Conservation (phyloP, 2,329 filamentous ascomycete species). For the Ceratocystis cubensis region DNA sequence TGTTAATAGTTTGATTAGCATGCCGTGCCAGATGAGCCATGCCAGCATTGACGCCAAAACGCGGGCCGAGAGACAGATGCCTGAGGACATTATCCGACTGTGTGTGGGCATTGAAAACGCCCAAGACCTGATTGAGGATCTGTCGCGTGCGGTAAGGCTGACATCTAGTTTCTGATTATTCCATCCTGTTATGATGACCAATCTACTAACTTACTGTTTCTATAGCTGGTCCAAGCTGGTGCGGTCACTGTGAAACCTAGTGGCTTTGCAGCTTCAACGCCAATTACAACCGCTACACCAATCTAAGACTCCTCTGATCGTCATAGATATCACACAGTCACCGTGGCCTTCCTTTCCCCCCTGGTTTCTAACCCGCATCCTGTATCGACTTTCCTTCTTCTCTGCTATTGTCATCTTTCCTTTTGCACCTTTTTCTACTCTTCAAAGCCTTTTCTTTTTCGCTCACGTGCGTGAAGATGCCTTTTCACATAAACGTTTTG, state of each 20-base stretch:
- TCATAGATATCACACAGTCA: background rate
- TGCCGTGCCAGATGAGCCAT: conserved; percentile 99
- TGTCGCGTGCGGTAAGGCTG: conserved; percentile 70
- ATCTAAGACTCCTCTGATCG: background rate
- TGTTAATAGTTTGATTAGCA: conserved; percentile 96
- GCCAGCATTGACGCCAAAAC: conserved; percentile 96
- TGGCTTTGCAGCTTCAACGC: conserved; percentile 20
- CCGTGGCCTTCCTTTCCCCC: conserved; percentile 7
- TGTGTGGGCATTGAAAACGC: conserved; percentile 95
- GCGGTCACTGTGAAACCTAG: conserved; percentile 62
- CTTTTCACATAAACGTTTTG: conserved; percentile 19
- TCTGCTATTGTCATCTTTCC: conserved; percentile 4
- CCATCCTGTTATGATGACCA: background rate
- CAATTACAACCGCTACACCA: conserved; percentile 17
- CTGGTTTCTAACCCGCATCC: background rate
- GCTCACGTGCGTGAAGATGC: conserved; percentile 14
- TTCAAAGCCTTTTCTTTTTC: conserved; percentile 12
- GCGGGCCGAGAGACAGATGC: conserved; percentile 74
- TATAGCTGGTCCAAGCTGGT: conserved; percentile 78
- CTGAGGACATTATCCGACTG: conserved; percentile 88
- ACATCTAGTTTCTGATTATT: background rate
- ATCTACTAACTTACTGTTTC: conserved; percentile 24
- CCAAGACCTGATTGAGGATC: conserved; percentile 82
- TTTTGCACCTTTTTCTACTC: background rate
- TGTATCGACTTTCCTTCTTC: conserved; percentile 7